Conservation (phyloP, 768 basidiomycete genomes). For the Ephemerocybe angulata region DNA sequence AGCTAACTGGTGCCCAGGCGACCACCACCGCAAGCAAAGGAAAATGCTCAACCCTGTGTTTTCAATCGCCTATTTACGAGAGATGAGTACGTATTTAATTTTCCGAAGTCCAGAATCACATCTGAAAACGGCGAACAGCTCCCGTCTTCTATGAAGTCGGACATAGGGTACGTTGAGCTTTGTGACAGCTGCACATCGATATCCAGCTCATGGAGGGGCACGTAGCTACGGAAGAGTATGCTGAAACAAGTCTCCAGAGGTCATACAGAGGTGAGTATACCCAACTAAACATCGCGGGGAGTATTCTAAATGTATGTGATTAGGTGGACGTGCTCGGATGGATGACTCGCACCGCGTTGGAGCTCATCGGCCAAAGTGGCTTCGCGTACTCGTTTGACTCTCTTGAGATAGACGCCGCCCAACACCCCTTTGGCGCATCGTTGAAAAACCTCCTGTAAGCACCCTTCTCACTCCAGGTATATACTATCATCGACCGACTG, state of each 20-base stretch:
- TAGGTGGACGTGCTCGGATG: slow-evolving; percentile 6
- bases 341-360: slow-evolving; percentile 8
- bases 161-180: slow-evolving; percentile 20
- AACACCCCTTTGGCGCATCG: slow-evolving; percentile 28
- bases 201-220: slow-evolving; percentile 22
- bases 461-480: neutral
- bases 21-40: slow-evolving; percentile 35
- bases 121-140: slow-evolving; percentile 16
- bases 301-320: neutral
- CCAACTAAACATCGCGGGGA: neutral
- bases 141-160: slow-evolving; percentile 33
- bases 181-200: slow-evolving; percentile 11
- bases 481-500: neutral
- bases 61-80: slow-evolving; percentile 29
- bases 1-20: too few species aligned
- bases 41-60: slow-evolving; percentile 36
- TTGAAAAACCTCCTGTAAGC: slow-evolving; percentile 29
- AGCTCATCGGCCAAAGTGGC: slow-evolving; percentile 10
- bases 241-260: neutral
- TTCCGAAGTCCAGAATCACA: neutral
- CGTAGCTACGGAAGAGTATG: slow-evolving; percentile 12
- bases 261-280: slow-evolving; percentile 12
- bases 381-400: slow-evolving; percentile 9
- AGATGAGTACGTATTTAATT: slow-evolving; percentile 9
- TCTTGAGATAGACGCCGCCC: neutral